These are phyloP conservation scores for Pichia exigua DNA, from an alignment of 805 yeast species.

Conservation along the genomic window DNA sequence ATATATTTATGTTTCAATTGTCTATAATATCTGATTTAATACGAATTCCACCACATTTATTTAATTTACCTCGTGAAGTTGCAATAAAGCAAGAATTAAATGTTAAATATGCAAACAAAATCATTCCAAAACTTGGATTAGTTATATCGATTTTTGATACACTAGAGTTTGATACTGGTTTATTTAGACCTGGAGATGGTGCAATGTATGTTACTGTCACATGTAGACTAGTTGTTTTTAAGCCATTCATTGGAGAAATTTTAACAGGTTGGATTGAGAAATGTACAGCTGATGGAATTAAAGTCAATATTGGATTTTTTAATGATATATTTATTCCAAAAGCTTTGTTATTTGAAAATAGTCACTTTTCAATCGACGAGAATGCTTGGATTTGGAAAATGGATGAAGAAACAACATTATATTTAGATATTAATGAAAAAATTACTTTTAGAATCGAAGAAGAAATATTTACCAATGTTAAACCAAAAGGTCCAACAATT, in stretches of 20 bases:
- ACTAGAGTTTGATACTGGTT: slow-evolving; percentile 75
- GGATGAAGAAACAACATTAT: slow-evolving; percentile 67
- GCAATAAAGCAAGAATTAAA: slow-evolving; percentile 77
- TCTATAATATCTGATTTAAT: slow-evolving; percentile 77
- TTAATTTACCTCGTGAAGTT: slow-evolving; percentile 60
- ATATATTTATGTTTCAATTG: slow-evolving; percentile 67
- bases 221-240: slow-evolving; percentile 74
- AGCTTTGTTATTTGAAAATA: slow-evolving; percentile 62
- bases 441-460: slow-evolving; percentile 88
- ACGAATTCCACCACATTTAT: slow-evolving; percentile 80
- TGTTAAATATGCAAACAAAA: slow-evolving; percentile 77
- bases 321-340: slow-evolving; percentile 89
- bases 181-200: slow-evolving; percentile 91
- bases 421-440: slow-evolving; percentile 83
- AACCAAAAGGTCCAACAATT: slow-evolving; percentile 58
- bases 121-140: slow-evolving; percentile 77
- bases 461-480: slow-evolving; percentile 75
- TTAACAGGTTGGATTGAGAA: slow-evolving; percentile 89
- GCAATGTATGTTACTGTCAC: slow-evolving; percentile 68
- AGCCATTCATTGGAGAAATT: slow-evolving; percentile 92
- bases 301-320: slow-evolving; percentile 78
- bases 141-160: slow-evolving; percentile 83
- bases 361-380: slow-evolving; percentile 44
- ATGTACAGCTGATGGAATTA: slow-evolving; percentile 81
- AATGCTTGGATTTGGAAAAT: slow-evolving; percentile 92